Evolutionary conservation across 306 rosid species (phyloP).

Genomic region (Quercus robur): DNA sequence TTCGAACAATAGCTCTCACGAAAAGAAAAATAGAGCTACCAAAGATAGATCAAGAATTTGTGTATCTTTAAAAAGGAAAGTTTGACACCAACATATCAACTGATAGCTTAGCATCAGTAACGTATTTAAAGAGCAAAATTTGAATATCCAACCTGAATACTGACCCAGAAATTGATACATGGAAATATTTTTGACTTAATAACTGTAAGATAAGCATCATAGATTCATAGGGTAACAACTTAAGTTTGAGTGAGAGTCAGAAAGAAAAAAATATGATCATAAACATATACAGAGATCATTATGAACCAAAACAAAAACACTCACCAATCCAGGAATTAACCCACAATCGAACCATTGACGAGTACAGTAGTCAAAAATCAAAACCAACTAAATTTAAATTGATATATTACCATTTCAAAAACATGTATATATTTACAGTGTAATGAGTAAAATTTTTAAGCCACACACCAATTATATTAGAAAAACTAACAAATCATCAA

Average conservation of each 20-base stretch:
- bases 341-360: neutral
- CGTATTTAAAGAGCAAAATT: neutral
- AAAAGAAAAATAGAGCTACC: neutral
- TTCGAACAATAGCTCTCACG: neutral
- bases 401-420: neutral
- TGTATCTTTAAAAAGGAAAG: neutral
- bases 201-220: neutral
- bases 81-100: neutral
- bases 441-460: neutral
- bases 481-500: neutral
- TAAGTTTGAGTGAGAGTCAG: neutral
- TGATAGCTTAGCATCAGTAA: neutral
- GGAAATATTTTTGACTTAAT: neutral
- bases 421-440: neutral
- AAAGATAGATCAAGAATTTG: neutral
- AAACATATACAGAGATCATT: neutral
- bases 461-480: neutral
- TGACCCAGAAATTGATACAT: neutral
- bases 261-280: neutral
- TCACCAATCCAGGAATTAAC: neutral
- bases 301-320: neutral
- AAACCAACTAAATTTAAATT: neutral
- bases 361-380: neutral
- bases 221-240: neutral
- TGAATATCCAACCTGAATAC: neutral